These are phyloP conservation scores for Termitomyces sp. DNA, from an alignment of 1,284 basidiomycete species.

Conservation along the genomic window DNA sequence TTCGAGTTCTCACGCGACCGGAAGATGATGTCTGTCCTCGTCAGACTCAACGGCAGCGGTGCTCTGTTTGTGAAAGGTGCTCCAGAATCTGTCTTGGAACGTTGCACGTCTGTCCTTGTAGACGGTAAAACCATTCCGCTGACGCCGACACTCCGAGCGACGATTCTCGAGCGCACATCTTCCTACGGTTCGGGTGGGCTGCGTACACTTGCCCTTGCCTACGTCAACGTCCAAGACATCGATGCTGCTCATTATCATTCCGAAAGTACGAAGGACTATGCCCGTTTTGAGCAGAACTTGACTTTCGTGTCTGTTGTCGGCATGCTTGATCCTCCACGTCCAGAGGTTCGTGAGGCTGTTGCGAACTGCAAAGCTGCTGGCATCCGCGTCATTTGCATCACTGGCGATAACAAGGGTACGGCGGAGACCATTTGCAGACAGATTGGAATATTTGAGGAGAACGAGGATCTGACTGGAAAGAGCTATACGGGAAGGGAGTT, in stretches of 20 bases:
- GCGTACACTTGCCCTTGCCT: constrained; percentile 89
- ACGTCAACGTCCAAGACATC: constrained; percentile 73
- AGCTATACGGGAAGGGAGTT: constrained; percentile 94
- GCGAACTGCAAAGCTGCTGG: constrained; percentile 90
- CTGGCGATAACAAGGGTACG: constrained; percentile 97
- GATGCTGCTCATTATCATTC: constrained; percentile 79
- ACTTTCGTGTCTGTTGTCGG: constrained; percentile 95
- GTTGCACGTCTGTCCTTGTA: constrained; percentile 74
- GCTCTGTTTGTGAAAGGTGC: constrained; percentile 92
- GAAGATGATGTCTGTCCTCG: constrained; percentile 98
- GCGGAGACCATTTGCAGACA: constrained; percentile 96
- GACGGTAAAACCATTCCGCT: constrained; percentile 65
- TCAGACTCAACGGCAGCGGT: constrained; percentile 54
- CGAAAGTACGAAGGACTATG: constrained; percentile 76
- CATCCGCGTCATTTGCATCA: constrained; percentile 96
- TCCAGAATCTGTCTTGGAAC: constrained; percentile 90
- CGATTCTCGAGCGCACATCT: constrained; percentile 62
- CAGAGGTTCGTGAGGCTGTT: constrained; percentile 86
- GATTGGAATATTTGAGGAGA: constrained; percentile 86
- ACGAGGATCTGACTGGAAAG: constrained; percentile 86
- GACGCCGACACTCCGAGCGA: constrained; percentile 53
- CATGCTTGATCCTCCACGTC: constrained; percentile 97
- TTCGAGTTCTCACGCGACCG: constrained; percentile 98
- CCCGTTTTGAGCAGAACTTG: constrained; percentile 85
- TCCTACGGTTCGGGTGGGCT: constrained; percentile 81